A percentile compares a stretch with the other conserved stretches of the same genome.
Conservation (phyloP, 2,329 filamentous ascomycete genomes). For the Paramyrothecium roridum region DNA sequence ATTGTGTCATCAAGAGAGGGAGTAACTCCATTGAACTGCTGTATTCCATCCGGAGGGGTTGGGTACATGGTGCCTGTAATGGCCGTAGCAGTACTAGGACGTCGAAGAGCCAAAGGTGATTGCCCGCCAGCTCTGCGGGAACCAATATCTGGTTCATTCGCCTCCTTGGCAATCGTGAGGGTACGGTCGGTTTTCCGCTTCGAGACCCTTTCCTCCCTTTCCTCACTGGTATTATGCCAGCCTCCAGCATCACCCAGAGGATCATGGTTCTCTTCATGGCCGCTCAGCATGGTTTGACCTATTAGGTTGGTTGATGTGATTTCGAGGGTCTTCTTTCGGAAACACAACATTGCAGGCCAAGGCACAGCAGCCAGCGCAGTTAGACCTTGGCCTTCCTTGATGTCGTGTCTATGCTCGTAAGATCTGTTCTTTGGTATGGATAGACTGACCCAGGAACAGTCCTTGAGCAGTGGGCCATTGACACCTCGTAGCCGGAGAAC, state of each 20-base stretch:
- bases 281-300: constrained; percentile 33
- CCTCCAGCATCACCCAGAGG: constrained; percentile 43
- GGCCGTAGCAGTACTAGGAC: constrained; percentile 42
- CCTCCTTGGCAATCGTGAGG: constrained; percentile 35
- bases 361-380: constrained; percentile 38
- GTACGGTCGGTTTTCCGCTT: constrained; percentile 51
- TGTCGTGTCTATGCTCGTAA: constrained; percentile 38
- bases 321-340: constrained; percentile 44
- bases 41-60: constrained; percentile 66
- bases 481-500: constrained; percentile 50
- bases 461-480: constrained; percentile 36
- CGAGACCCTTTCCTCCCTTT: constrained; percentile 44
- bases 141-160: constrained; percentile 38
- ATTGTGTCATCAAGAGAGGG: constrained; percentile 54
- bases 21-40: constrained; percentile 48
- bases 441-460: constrained; percentile 49
- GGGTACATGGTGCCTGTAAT: constrained; percentile 59
- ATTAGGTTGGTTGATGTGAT: constrained; percentile 34
- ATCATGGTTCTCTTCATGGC: constrained; percentile 42
- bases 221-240: constrained; percentile 42
- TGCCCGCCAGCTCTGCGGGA: constrained; percentile 42
- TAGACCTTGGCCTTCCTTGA: constrained; percentile 33
- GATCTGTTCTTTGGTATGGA: constrained; percentile 43
- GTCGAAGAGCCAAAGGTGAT: constrained; percentile 49
- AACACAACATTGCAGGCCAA: constrained; percentile 54